Evolutionary conservation across 1,284 basidiomycete genomes (phyloP).

Genomic region (Melampsora medusae): DNA sequence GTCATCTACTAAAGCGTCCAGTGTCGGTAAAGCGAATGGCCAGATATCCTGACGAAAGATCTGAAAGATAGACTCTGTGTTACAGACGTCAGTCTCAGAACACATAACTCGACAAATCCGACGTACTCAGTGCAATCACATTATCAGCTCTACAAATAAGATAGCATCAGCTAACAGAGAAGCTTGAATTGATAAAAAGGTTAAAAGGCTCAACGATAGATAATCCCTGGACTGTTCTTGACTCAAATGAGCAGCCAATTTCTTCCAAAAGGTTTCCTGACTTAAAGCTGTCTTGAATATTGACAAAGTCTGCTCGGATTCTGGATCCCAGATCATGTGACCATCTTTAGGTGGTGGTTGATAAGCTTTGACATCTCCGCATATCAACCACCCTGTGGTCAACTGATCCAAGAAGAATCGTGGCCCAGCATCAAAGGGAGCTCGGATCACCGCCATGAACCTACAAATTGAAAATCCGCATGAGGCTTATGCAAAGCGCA

Average conservation of each 20-base stretch:
- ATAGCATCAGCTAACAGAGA: background rate
- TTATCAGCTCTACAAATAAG: slow-evolving; percentile 19
- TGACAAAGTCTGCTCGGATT: slow-evolving; percentile 64
- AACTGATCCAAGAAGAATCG: slow-evolving; percentile 71
- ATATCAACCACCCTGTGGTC: slow-evolving; percentile 78
- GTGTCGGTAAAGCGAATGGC: slow-evolving; percentile 60
- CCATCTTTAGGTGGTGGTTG: slow-evolving; percentile 58
- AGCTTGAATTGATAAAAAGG: background rate
- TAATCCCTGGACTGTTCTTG: slow-evolving; percentile 55
- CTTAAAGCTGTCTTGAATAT: slow-evolving; percentile 62
- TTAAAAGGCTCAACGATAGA: slow-evolving; percentile 47
- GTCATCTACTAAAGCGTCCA: slow-evolving; percentile 67
- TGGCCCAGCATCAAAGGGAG: slow-evolving; percentile 17
- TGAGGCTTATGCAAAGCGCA: background rate
- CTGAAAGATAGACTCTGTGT: slow-evolving; percentile 60
- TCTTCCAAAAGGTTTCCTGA: slow-evolving; percentile 64
- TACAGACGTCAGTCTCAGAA: slow-evolving; percentile 54
- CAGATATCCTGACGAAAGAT: slow-evolving; percentile 64
- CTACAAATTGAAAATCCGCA: background rate
- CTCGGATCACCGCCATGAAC: slow-evolving; percentile 6
- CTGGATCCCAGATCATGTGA: slow-evolving; percentile 63
- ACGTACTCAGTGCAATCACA: slow-evolving; percentile 25
- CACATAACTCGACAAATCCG: background rate
- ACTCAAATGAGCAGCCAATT: slow-evolving; percentile 53
- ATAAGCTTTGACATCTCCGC: slow-evolving; percentile 64